Conservation (phyloP, 2,329 filamentous ascomycete species). For the Cadophora sp. region DNA sequence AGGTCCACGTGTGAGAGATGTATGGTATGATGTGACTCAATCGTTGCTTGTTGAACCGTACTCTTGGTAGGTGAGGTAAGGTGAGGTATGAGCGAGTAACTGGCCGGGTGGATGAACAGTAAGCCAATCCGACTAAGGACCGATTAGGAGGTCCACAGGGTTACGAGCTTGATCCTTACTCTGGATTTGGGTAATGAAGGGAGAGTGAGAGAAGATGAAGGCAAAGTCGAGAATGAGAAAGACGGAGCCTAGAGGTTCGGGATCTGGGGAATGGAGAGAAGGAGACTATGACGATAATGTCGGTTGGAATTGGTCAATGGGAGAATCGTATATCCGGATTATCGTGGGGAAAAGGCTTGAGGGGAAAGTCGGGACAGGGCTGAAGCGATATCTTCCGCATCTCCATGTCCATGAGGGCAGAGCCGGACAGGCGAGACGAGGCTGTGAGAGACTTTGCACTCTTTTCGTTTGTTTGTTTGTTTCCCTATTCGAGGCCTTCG, state of each 20-base stretch:
- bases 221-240: not conserved
- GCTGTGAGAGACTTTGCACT: not conserved
- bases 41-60: too few species aligned
- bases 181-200: not conserved
- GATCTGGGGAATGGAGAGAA: constrained; percentile 3
- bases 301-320: constrained; percentile 1
- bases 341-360: not conserved
- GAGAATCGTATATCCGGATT: constrained; percentile 10
- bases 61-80: not conserved
- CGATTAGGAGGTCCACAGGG: constrained; percentile 11
- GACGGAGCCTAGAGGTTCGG: not conserved
- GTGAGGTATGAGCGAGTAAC: not conserved
- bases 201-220: not conserved
- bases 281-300: constrained; percentile 1
- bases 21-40: constrained; percentile 19
- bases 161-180: not conserved
- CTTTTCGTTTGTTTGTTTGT: constrained; percentile 11
- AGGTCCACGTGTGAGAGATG: constrained; percentile 36
- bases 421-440: not conserved
- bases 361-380: not conserved
- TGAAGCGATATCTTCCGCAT: constrained; percentile 10
- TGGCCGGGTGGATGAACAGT: not conserved
- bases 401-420: not conserved
- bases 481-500: not conserved
- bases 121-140: constrained; percentile 4